Base-by-base conservation (phyloP, 768 basidiomycete genomes). In the Pulveroboletus sp. region DNA sequence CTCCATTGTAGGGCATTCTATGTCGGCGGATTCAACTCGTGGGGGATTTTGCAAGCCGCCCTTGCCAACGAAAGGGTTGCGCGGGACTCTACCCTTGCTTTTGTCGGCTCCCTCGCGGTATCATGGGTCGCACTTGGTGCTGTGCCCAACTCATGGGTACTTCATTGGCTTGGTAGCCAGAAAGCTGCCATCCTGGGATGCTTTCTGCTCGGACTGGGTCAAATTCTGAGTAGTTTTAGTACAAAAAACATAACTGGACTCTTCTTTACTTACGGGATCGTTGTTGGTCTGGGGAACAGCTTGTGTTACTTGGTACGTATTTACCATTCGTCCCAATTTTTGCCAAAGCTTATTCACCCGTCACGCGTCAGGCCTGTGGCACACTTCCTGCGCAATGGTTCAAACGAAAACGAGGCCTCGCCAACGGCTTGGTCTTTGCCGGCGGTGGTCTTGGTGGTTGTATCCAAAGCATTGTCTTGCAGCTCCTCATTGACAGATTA, bases 351-450 rank as follows among this genome's bases (percentile, higher is more conserved):
- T 31, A 31, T n/a, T n/a, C n/a, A n/a, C n/a, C n/a, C n/a, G 12
- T 29, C n/a, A 2, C 7, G 29, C 23, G 3, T 29, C 31, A 60
- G 65, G 58, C 54, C 49, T 69, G 69, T 50, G 63, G 58, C 44
- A 61, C 69, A 2, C 63, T 72, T 13, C 67, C 68, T 19, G 55
- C 68, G 0, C 72, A 69, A 29, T 71, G 68, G 60, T 70, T 71
- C 51, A 62, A 58, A 34, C 60, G 59, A 47, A 59, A 51, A 23
- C 64, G 64, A 5, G 69, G 68, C 9, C 53, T 70, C 6, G 64
- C 71, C 12, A 70, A 68, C 16, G 69, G 66, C 31, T 54, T 71
- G 36, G 70, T 70, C 9, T 68, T 69, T 44, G 60, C 61, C 1
- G 61, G 64, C 8, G 59, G 58, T 23, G 71, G 67, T 6, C 52